These are phyloP conservation scores for Hypoxylon cercidicola DNA, from an alignment of 495 filamentous ascomycete genomes.

Conservation along the genomic window DNA sequence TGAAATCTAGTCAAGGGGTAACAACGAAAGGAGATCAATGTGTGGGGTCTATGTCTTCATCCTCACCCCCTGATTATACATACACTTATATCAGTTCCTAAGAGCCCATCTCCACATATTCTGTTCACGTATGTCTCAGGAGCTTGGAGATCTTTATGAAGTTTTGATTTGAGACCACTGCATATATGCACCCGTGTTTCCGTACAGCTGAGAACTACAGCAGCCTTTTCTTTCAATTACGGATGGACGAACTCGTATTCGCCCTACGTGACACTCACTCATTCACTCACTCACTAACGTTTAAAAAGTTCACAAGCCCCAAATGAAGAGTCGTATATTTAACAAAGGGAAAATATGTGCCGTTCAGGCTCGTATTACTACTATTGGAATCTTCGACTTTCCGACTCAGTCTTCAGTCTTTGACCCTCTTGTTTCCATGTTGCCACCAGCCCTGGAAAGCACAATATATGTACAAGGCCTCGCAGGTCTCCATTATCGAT, in stretches of 20 bases:
- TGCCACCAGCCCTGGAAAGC: not conserved
- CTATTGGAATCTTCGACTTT: slow-evolving; percentile 22
- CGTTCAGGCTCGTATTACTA: slow-evolving; percentile 43
- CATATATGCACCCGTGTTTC: too few relatives aligned
- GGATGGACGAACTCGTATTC: not conserved
- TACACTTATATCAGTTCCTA: too few relatives aligned
- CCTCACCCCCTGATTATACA: too few relatives aligned
- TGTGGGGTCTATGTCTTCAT: too few relatives aligned
- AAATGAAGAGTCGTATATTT: slow-evolving; percentile 12
- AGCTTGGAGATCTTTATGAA: too few relatives aligned
- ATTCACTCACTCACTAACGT: not conserved
- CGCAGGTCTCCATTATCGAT: slow-evolving; percentile 17
- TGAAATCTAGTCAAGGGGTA: too few relatives aligned
- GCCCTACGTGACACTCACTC: not conserved
- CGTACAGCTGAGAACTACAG: too few relatives aligned
- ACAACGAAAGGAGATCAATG: too few relatives aligned
- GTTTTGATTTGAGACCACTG: too few relatives aligned
- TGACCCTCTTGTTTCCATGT: slow-evolving; percentile 2
- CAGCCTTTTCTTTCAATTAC: not conserved
- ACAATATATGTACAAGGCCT: slow-evolving; percentile 31
- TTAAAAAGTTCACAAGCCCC: not conserved
- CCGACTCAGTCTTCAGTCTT: slow-evolving; percentile 14
- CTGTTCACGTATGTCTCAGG: too few relatives aligned
- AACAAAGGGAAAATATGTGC: slow-evolving; percentile 39
- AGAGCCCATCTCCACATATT: too few relatives aligned